A percentile compares a stretch with the other conserved stretches of the same genome.
phyloP scores from a whole-genome alignment of 805 yeast species.

The Candida peoriensis region DNA sequence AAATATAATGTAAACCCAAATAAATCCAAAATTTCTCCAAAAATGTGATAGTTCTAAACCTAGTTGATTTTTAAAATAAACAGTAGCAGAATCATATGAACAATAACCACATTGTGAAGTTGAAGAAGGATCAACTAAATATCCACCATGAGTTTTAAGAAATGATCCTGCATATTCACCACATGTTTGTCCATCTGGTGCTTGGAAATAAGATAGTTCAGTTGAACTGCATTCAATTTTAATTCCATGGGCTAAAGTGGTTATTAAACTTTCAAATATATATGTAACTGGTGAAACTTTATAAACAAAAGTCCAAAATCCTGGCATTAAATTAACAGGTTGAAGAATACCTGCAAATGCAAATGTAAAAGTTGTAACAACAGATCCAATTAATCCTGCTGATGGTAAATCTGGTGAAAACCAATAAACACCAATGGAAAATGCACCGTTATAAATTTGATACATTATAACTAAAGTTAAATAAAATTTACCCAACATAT shows the following conservation, averaged over 20 bases:
- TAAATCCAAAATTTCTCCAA: constrained; percentile 64
- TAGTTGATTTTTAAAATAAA: constrained; percentile 47
- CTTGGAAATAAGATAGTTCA: constrained; percentile 47
- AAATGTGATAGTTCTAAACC: constrained; percentile 39
- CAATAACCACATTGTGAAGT: constrained; percentile 58
- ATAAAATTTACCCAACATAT: constrained; percentile 54
- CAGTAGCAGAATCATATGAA: constrained; percentile 43
- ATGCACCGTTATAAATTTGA: constrained; percentile 46
- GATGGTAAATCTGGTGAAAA: constrained; percentile 62
- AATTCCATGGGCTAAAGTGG: constrained; percentile 43
- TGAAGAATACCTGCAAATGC: constrained; percentile 70
- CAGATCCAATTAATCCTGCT: constrained; percentile 54
- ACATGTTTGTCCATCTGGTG: constrained; percentile 64
- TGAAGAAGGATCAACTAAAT: constrained; percentile 13
- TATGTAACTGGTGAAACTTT: constrained; percentile 70
- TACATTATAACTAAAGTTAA: constrained; percentile 42
- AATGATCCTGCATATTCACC: constrained; percentile 44
- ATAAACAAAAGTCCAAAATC: constrained; percentile 85
- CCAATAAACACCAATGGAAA: constrained; percentile 51
- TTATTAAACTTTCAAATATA: constrained; percentile 53
- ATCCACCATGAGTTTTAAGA: constrained; percentile 5
- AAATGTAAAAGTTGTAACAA: constrained; percentile 52
- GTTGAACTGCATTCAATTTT: constrained; percentile 41
- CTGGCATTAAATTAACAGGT: constrained; percentile 54
- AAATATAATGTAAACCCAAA: constrained; percentile 37